These are phyloP conservation scores for Clathrospora elynae DNA, from an alignment of 2,329 filamentous ascomycete species.

Conservation along the genomic window DNA sequence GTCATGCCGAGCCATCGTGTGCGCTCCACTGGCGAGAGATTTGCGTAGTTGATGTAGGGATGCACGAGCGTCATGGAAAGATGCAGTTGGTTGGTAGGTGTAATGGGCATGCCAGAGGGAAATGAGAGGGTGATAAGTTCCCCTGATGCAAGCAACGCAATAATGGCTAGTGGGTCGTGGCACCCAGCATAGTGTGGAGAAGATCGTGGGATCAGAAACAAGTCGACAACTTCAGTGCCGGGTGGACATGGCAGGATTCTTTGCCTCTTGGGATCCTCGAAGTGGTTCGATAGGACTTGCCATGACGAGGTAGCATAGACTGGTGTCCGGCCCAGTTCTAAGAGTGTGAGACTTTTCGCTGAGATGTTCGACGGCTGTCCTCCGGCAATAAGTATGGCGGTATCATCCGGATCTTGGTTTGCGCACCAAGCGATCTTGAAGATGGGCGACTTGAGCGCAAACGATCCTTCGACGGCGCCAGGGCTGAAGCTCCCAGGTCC, in stretches of 20 bases:
- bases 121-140: constrained; percentile 91
- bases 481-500: constrained; percentile 52
- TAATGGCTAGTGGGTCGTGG: constrained; percentile 86
- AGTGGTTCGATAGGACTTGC: constrained; percentile 79
- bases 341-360: constrained; percentile 80
- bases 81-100: constrained; percentile 90
- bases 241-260: constrained; percentile 75
- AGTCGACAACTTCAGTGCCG: constrained; percentile 77
- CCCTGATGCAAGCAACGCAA: constrained; percentile 80
- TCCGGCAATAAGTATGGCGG: constrained; percentile 82
- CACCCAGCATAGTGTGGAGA: constrained; percentile 87
- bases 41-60: constrained; percentile 78
- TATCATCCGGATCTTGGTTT: constrained; percentile 92
- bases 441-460: constrained; percentile 73
- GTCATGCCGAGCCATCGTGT: constrained; percentile 86
- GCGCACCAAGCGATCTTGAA: constrained; percentile 88
- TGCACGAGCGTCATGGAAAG: constrained; percentile 86
- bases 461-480: constrained; percentile 54
- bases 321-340: constrained; percentile 87
- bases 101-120: constrained; percentile 87
- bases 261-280: constrained; percentile 74
- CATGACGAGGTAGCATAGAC: constrained; percentile 90
- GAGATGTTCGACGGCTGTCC: constrained; percentile 71
- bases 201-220: constrained; percentile 78
- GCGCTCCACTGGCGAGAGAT: constrained; percentile 75